Conservation (phyloP, 495 filamentous ascomycete species). For the Neurospora sp. region DNA sequence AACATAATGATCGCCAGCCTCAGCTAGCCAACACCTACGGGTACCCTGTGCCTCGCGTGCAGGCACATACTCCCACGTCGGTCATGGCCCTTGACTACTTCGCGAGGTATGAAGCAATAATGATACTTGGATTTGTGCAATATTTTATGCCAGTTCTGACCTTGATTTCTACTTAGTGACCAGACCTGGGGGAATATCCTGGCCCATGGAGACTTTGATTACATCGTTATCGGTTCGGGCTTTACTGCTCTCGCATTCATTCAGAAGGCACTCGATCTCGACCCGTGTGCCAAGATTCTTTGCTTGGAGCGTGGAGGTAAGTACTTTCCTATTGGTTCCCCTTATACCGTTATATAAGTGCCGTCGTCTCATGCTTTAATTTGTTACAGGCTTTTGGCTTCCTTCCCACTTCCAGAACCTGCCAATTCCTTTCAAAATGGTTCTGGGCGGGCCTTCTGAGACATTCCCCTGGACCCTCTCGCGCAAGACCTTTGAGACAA, state of each 20-base stretch:
- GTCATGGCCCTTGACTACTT: background rate
- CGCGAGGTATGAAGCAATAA: background rate
- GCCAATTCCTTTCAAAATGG: background rate
- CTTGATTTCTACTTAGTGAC: background rate
- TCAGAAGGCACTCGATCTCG: background rate
- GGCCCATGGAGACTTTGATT: background rate
- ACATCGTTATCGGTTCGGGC: background rate
- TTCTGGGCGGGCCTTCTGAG: background rate
- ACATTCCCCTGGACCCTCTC: background rate
- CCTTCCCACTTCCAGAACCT: background rate
- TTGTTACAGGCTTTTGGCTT: background rate
- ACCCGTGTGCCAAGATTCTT: background rate
- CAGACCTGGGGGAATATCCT: background rate
- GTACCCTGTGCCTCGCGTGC: background rate
- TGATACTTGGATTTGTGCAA: background rate
- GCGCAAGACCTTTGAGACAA: background rate
- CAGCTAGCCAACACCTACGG: background rate
- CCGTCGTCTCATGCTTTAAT: background rate
- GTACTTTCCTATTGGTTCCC: background rate
- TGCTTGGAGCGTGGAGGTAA: background rate
- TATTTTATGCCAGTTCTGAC: background rate
- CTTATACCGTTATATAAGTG: background rate
- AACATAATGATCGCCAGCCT: background rate
- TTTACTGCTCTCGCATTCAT: background rate
- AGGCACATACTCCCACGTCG: background rate